Conservation (phyloP, 2,329 filamentous ascomycete genomes). For the Sporothrix phasma region DNA sequence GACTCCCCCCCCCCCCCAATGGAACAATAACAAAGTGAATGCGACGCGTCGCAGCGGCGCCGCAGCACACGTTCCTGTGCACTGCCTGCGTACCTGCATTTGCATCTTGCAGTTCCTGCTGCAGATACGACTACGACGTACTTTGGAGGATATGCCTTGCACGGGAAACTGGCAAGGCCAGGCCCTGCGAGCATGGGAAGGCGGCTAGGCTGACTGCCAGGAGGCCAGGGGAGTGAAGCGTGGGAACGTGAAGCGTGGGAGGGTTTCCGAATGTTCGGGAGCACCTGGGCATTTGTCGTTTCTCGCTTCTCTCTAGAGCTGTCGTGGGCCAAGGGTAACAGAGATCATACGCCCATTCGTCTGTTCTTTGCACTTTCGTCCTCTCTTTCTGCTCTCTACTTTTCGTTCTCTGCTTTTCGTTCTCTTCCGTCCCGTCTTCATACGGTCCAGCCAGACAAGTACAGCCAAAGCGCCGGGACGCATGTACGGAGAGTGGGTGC, state of each 20-base stretch:
- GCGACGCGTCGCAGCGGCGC: neutral
- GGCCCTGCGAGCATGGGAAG: neutral
- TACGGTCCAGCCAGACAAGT: no score
- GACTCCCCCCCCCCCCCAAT: neutral
- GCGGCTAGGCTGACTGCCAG: neutral
- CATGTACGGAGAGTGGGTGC: neutral
- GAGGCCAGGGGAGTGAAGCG: neutral
- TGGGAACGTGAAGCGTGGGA: neutral
- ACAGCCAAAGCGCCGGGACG: conserved; percentile 5
- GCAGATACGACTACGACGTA: neutral
- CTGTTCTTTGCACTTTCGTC: neutral
- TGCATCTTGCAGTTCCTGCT: no score
- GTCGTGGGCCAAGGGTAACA: neutral
- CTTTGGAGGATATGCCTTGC: neutral
- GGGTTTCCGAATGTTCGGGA: conserved; percentile 11
- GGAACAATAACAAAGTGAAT: neutral
- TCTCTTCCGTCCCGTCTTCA: no score
- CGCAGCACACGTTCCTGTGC: neutral
- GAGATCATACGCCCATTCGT: neutral
- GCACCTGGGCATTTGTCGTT: neutral
- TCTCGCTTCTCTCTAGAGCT: neutral
- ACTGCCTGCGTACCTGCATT: conserved; percentile 4
- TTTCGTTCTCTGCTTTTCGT: no score
- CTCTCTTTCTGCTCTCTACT: no score
- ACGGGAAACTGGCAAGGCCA: neutral